phyloP scores from a whole-genome alignment of 2,329 filamentous ascomycete genomes.

The Paraphaeosphaeria sporulosa region DNA sequence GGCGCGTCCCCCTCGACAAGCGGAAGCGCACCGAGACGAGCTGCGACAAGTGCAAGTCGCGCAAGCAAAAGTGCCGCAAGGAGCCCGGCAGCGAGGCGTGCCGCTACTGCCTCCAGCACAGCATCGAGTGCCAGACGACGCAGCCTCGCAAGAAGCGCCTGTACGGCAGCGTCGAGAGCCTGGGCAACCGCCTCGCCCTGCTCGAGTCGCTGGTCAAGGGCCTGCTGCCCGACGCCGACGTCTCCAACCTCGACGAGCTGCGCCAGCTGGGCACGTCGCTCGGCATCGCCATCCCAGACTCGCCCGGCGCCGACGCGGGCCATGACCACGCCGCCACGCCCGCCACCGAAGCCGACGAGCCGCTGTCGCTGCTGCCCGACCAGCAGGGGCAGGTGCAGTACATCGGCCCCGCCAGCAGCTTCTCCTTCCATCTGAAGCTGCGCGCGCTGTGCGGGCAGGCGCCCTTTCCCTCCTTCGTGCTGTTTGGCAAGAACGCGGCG shows the following conservation, averaged over 20 bases:
- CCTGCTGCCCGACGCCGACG: slow-evolving; percentile 52
- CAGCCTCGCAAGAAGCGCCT: slow-evolving; percentile 56
- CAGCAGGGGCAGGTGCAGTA: slow-evolving; percentile 56
- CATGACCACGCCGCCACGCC: slow-evolving; percentile 25
- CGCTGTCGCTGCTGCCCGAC: slow-evolving; percentile 49
- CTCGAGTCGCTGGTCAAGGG: slow-evolving; percentile 56
- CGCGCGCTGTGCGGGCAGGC: slow-evolving; percentile 48
- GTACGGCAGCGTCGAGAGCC: slow-evolving; percentile 53
- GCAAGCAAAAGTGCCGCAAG: slow-evolving; percentile 57
- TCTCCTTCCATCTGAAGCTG: slow-evolving; percentile 53
- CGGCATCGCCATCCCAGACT: slow-evolving; percentile 50
- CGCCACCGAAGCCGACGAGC: slow-evolving; percentile 42
- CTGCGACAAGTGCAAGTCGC: slow-evolving; percentile 57
- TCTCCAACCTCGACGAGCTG: slow-evolving; percentile 53
- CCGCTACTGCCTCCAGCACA: slow-evolving; percentile 52
- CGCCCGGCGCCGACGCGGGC: slow-evolving; percentile 22
- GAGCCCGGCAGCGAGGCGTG: slow-evolving; percentile 50
- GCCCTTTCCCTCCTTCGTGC: slow-evolving; percentile 45
- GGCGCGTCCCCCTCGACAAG: slow-evolving; percentile 53
- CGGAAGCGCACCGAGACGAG: slow-evolving; percentile 55
- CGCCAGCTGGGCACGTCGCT: slow-evolving; percentile 48
- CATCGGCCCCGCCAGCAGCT: slow-evolving; percentile 54
- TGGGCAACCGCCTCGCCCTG: slow-evolving; percentile 51
- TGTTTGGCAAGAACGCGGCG: slow-evolving; percentile 53
- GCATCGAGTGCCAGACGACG: slow-evolving; percentile 54